Conservation (phyloP, 768 basidiomycete species). For the Pholiota microspora region DNA sequence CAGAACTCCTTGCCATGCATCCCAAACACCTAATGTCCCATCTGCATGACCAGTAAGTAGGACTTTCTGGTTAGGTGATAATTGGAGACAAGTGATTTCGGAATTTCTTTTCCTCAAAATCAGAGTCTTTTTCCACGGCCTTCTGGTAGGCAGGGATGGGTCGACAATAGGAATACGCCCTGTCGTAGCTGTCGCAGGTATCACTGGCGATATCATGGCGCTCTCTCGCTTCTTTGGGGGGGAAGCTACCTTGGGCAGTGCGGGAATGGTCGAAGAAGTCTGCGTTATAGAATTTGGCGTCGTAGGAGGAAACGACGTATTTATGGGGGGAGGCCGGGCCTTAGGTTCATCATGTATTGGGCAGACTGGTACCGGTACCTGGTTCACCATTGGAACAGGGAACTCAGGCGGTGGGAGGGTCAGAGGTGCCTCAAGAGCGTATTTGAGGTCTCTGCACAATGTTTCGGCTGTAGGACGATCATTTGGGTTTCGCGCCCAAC, state of each 20-base stretch:
- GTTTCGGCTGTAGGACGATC: conserved; percentile 16
- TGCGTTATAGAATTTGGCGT: too few species aligned
- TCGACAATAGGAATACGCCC: conserved; percentile 2
- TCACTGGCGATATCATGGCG: not conserved
- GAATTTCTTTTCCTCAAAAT: conserved; percentile 1
- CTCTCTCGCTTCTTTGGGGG: not conserved
- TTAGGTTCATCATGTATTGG: too few species aligned
- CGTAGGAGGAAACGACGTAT: too few species aligned
- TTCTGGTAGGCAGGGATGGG: conserved; percentile 1
- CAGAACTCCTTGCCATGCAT: not conserved
- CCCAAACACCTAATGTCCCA: conserved; percentile 5
- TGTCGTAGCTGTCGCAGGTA: not conserved
- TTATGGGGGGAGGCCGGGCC: too few species aligned
- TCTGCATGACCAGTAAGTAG: conserved; percentile 3
- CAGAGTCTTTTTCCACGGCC: conserved; percentile 1
- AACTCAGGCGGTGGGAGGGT: not conserved
- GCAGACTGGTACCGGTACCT: too few species aligned
- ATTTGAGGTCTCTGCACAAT: conserved; percentile 12
- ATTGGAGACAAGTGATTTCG: not conserved
- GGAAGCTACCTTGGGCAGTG: not conserved
- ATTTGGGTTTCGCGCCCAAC: conserved; percentile 18
- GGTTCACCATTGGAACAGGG: too few species aligned
- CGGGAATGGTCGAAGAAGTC: not conserved
- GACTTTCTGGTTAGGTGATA: conserved; percentile 3
- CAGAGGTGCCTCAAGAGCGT: not conserved